A percentile compares a stretch with the other conserved stretches of the same genome.
Conservation (phyloP, 768 basidiomycete genomes). For the Ramaria sp. region DNA sequence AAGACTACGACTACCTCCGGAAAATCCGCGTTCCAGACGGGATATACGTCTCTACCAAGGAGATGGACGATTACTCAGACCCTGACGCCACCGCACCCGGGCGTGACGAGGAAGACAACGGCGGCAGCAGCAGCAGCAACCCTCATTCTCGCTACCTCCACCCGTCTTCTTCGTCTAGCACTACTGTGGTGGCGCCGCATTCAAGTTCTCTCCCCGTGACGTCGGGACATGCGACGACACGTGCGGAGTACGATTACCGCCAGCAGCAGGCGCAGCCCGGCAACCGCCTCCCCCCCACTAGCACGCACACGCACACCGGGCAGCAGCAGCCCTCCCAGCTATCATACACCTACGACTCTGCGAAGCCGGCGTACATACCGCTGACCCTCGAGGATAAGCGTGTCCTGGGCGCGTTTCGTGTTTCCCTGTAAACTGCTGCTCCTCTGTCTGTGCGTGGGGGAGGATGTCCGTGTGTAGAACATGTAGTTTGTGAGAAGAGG, state of each 20-base stretch:
- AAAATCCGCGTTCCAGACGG: slow-evolving; percentile 56
- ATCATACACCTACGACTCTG: slow-evolving; percentile 18
- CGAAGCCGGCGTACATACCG: slow-evolving; percentile 26
- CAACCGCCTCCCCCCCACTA: too few species aligned
- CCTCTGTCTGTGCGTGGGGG: too few species aligned
- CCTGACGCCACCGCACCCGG: slow-evolving; percentile 21
- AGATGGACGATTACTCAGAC: slow-evolving; percentile 27
- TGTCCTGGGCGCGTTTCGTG: slow-evolving; percentile 42
- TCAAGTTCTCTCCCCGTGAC: too few species aligned
- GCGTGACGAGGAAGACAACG: slow-evolving; percentile 15
- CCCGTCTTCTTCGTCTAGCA: too few species aligned
- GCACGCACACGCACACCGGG: slow-evolving; percentile 6
- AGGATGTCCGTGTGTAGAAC: too few species aligned
- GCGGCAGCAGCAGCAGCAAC: slow-evolving; percentile 8
- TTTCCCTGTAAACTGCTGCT: too few species aligned
- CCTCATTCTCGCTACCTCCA: slow-evolving; percentile 7
- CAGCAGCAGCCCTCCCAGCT: slow-evolving; percentile 13
- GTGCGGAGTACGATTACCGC: too few species aligned
- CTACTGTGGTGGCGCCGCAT: too few species aligned
- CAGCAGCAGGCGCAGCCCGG: too few species aligned
- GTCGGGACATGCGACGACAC: too few species aligned
- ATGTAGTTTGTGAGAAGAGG: too few species aligned
- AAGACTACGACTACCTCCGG: slow-evolving; percentile 65
- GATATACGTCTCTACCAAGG: slow-evolving; percentile 64
- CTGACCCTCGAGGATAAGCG: slow-evolving; percentile 47